These are phyloP conservation scores for Bidens hawaiensis DNA, from an alignment of 140 eudicot species.

Conservation along the genomic window DNA sequence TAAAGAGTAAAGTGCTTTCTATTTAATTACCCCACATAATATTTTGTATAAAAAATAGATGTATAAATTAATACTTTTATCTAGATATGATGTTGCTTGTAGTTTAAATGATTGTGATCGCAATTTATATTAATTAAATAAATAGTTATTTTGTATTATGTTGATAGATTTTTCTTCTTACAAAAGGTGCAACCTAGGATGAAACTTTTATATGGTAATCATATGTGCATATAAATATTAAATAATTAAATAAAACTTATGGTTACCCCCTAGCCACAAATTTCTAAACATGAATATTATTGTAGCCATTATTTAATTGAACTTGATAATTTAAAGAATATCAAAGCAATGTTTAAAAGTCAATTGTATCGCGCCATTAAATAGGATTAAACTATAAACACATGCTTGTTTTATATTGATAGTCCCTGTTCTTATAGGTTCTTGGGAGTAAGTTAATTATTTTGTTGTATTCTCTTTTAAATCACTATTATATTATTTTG, in stretches of 20 bases:
- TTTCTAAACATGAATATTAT: background rate
- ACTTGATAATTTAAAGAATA: background rate
- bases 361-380: background rate
- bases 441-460: too few relatives aligned
- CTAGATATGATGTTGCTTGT: slow-evolving; percentile 15
- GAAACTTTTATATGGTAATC: slow-evolving; percentile 10
- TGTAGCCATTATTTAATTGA: background rate
- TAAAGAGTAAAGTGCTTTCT: slow-evolving; percentile 8
- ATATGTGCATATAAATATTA: background rate
- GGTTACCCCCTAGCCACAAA: slow-evolving; percentile 13
- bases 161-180: slow-evolving; percentile 13
- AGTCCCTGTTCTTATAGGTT: too few relatives aligned
- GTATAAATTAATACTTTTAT: slow-evolving; percentile 8
- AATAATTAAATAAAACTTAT: background rate
- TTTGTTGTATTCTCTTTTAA: too few relatives aligned
- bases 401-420: background rate
- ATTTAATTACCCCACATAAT: slow-evolving; percentile 1
- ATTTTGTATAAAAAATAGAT: background rate
- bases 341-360: background rate
- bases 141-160: too few relatives aligned
- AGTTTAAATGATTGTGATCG: slow-evolving; percentile 25
- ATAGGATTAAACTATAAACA: background rate
- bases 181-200: slow-evolving; percentile 35
- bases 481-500: too few relatives aligned
- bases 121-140: too few relatives aligned